Evolutionary conservation across 2,329 filamentous ascomycete genomes (phyloP).

Genomic region (Shiraia bambusicola): DNA sequence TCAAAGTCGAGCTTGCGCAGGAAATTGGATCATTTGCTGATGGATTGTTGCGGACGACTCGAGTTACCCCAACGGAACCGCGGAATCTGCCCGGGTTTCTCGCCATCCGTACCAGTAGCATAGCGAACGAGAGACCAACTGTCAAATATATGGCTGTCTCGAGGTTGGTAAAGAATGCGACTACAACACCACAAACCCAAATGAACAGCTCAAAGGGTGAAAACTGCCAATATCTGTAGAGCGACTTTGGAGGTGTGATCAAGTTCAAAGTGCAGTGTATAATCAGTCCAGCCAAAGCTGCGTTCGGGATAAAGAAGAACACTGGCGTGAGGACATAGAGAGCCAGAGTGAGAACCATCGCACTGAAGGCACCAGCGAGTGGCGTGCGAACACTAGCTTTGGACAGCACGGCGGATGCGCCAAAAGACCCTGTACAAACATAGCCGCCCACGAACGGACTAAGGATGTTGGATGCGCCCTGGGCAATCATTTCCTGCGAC

Average conservation of each 20-base stretch:
- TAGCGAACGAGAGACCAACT: slow-evolving; percentile 69
- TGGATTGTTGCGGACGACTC: slow-evolving; percentile 49
- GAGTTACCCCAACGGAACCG: slow-evolving; percentile 21
- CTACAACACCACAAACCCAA: slow-evolving; percentile 85
- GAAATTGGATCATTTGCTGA: slow-evolving; percentile 43
- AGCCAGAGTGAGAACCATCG: slow-evolving; percentile 76
- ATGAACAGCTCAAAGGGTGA: slow-evolving; percentile 85
- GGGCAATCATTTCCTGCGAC: slow-evolving; percentile 90
- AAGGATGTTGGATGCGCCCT: slow-evolving; percentile 82
- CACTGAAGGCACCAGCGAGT: slow-evolving; percentile 83
- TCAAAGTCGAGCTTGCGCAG: slow-evolving; percentile 41
- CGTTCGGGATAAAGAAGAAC: slow-evolving; percentile 87
- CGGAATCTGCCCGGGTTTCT: slow-evolving; percentile 26
- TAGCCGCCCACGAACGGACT: slow-evolving; percentile 87
- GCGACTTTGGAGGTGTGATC: slow-evolving; percentile 81
- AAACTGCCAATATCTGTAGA: slow-evolving; percentile 91
- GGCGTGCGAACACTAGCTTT: slow-evolving; percentile 91
- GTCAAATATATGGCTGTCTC: slow-evolving; percentile 89
- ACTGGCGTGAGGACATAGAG: slow-evolving; percentile 82
- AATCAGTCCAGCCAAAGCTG: slow-evolving; percentile 79
- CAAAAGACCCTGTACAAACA: slow-evolving; percentile 89
- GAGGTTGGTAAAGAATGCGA: slow-evolving; percentile 81
- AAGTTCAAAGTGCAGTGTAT: slow-evolving; percentile 91
- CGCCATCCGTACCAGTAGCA: slow-evolving; percentile 70
- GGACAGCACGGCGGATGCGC: slow-evolving; percentile 88